Percentiles rank a stretch among this genome's conserved stretches.
These are phyloP conservation scores for Moricandia arvensis DNA, from an alignment of 345 rosid genomes.

Conservation along the genomic window DNA sequence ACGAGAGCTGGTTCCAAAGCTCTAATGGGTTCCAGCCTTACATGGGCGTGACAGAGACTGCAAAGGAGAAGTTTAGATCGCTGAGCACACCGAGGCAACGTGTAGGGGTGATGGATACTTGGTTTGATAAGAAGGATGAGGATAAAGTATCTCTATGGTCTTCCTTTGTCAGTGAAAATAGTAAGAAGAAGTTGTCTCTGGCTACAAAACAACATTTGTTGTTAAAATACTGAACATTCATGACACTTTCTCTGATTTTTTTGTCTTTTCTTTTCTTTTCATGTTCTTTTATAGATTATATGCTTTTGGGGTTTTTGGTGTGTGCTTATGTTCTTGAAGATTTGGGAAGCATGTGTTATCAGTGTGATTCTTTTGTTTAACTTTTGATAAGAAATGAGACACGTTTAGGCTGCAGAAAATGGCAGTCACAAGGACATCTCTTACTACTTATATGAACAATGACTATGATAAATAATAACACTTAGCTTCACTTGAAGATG, in stretches of 20 bases:
- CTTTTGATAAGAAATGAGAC: not conserved
- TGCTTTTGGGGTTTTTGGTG: constrained; percentile 17
- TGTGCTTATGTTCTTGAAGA: constrained; percentile 24
- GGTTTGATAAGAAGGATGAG: constrained; percentile 40
- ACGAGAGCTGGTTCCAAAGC: constrained; percentile 43
- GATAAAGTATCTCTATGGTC: constrained; percentile 44
- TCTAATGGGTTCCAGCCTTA: constrained; percentile 49
- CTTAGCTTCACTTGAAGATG: not conserved
- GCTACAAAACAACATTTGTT: constrained; percentile 20
- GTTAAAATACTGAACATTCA: constrained; percentile 1
- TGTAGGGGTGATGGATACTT: constrained; percentile 41
- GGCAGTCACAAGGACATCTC: not conserved
- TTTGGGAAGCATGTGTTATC: not conserved
- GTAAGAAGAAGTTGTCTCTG: constrained; percentile 34
- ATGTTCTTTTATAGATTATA: constrained; percentile 26
- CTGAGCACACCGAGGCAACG: constrained; percentile 78
- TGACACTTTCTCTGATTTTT: constrained; percentile 12
- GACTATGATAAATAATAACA: not conserved
- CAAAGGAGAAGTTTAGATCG: constrained; percentile 77
- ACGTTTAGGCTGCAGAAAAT: not conserved
- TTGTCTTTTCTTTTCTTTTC: constrained; percentile 9
- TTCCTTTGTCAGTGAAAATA: constrained; percentile 51
- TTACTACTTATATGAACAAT: not conserved
- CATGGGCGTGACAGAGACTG: constrained; percentile 69
- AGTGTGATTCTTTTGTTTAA: constrained; percentile 24